Percentiles rank a stretch among this genome's conserved stretches.
Conservation (phyloP, 164 flowering plant genomes). For the Kalanchoe fedtschenkoi region DNA sequence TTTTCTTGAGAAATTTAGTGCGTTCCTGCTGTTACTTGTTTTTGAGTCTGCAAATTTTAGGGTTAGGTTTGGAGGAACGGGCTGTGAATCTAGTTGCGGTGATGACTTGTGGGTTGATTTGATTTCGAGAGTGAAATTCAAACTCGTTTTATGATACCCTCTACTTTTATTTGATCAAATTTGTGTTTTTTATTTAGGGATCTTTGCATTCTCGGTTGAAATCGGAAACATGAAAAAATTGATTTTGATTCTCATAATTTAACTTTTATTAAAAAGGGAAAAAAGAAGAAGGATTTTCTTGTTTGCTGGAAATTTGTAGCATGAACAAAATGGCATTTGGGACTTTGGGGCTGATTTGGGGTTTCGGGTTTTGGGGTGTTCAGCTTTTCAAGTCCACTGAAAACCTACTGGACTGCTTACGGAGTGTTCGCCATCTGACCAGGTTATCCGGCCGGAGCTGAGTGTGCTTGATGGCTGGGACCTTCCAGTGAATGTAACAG, state of each 20-base stretch:
- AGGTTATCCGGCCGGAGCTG: slow-evolving; percentile 40
- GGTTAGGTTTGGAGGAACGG: not conserved
- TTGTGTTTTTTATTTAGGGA: not conserved
- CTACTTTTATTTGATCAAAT: not conserved
- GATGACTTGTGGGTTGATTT: not conserved
- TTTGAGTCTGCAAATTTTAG: no score
- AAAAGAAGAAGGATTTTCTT: no score
- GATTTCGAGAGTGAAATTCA: not conserved
- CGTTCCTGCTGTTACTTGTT: no score
- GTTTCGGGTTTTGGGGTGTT: not conserved
- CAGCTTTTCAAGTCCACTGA: slow-evolving; percentile 24
- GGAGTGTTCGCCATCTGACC: slow-evolving; percentile 60
- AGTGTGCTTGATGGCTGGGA: slow-evolving; percentile 46
- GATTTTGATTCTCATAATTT: not conserved
- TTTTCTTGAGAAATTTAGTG: no score
- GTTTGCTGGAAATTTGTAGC: no score
- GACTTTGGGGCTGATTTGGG: no score
- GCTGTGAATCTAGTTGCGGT: no score
- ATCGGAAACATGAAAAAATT: not conserved
- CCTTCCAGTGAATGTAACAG: slow-evolving; percentile 32
- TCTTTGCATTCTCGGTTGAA: not conserved
- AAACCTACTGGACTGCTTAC: slow-evolving; percentile 55
- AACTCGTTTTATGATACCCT: not conserved
- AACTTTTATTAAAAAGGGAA: no score
- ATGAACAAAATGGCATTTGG: no score